A percentile compares a stretch with the other conserved stretches of the same genome.
These are phyloP conservation scores for Suillus luteus DNA, from an alignment of 768 basidiomycete genomes.

Conservation along the genomic window DNA sequence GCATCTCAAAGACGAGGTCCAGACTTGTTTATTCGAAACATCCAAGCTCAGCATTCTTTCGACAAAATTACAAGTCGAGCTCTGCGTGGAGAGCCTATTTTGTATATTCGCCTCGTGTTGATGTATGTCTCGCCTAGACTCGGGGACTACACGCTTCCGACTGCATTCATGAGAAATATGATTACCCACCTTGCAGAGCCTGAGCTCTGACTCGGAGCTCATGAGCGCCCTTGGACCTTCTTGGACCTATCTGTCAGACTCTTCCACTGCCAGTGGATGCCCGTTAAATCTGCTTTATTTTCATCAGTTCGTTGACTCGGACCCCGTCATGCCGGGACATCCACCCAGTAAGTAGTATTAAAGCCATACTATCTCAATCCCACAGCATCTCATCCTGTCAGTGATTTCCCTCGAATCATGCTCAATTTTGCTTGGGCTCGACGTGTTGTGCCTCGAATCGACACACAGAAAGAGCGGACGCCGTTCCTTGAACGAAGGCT, in stretches of 20 bases:
- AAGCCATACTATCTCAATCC: background rate
- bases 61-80: too few relatives aligned
- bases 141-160: background rate
- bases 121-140: too few relatives aligned
- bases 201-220: background rate
- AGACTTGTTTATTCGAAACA: too few relatives aligned
- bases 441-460: background rate
- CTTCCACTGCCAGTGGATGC: background rate
- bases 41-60: too few relatives aligned
- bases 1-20: too few relatives aligned
- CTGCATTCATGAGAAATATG: background rate
- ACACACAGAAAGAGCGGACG: constrained; percentile 4
- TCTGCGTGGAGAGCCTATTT: too few relatives aligned
- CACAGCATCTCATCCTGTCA: background rate
- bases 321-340: background rate
- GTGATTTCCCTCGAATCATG: background rate
- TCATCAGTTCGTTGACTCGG: background rate
- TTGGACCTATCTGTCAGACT: background rate
- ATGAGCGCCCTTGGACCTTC: background rate
- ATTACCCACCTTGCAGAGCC: background rate
- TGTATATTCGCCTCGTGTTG: too few relatives aligned
- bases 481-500: constrained; percentile 18
- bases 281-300: background rate
- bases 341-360: background rate
- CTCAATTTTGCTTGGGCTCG: background rate